Evolutionary conservation across 2,329 filamentous ascomycete genomes (phyloP), one percentile per base, ranked within the genome.

Genomic region (Trichoderma afroharzianum): DNA sequence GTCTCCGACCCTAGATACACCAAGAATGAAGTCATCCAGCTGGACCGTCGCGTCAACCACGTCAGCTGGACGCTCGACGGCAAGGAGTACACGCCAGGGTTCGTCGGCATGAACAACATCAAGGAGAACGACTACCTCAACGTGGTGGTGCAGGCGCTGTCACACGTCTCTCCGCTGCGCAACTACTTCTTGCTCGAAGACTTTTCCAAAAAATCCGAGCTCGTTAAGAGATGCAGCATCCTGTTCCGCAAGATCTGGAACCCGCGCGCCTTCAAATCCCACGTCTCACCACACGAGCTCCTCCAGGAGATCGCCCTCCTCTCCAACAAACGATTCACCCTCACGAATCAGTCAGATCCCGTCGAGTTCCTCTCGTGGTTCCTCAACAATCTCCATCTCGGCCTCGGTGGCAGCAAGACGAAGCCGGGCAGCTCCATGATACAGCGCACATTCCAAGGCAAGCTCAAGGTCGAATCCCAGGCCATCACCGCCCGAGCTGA

Each of bases 81-180:
- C 74, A 93, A 92, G 81, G 90, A 92, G 79, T 99, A 99, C 82
- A 91, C 91, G 75, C 96, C 96, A 24, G 95, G 96, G 6, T 99
- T 95, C 80, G 94, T 99, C 73, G 96, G 96, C 75, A 97, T 99
- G 93, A 99, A 99, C 87, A 99, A 99, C 83, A 98, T 99, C 86
- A 99, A 99, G 82, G 94, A 96, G 72, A 99, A 99, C 83, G 96
- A 99, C 84, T 99, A 99, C 83, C 88, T 98, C 79, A 99, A 99
- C 79, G 95, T 97, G 30, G 89, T 98, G 3, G 92, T 97, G 63
- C 96, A 99, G 81, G 92, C 95, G 7, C 87, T 99, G 47, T 91
- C 95, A 3, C 96, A 99, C 81, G 94, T 98, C 30, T 85, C 91
- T 24, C 95, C 96, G 4, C 85, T 99, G 75, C 90, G 96, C 39